Conservation (phyloP, 1,139 yeast species). For the Nakaseomyces kungkrabaensis region DNA sequence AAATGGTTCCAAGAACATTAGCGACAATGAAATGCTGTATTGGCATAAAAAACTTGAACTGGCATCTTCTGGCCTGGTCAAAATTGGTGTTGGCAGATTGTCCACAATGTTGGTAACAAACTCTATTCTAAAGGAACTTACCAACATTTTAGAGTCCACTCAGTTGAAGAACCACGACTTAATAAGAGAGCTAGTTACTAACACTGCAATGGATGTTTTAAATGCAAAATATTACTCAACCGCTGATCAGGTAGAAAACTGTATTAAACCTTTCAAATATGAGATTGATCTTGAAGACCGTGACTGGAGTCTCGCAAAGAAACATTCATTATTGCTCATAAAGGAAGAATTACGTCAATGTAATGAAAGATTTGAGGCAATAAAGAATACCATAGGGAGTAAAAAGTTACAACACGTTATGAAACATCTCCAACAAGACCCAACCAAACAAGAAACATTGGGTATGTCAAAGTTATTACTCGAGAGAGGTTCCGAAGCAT, state of each 20-base stretch:
- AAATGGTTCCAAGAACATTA: conserved; percentile 10
- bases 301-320: conserved; percentile 81
- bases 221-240: conserved; percentile 77
- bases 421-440: conserved; percentile 52
- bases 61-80: conserved; percentile 74
- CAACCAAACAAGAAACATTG: conserved; percentile 47
- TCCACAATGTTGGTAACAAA: conserved; percentile 77
- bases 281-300: conserved; percentile 94
- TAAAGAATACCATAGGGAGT: conserved; percentile 70
- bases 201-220: conserved; percentile 75
- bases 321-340: conserved; percentile 60
- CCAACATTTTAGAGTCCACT: conserved; percentile 49
- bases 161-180: conserved; percentile 75
- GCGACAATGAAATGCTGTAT: conserved; percentile 52
- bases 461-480: conserved; percentile 69
- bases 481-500: conserved; percentile 71
- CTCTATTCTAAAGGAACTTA: conserved; percentile 69
- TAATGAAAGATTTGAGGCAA: conserved; percentile 48
- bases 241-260: conserved; percentile 96
- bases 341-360: conserved; percentile 85
- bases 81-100: conserved; percentile 85
- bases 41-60: conserved; percentile 87
- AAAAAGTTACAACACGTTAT: conserved; percentile 76
- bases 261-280: conserved; percentile 94
- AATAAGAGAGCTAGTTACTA: conserved; percentile 71